A percentile compares a stretch with the other conserved stretches of the same genome.
phyloP scores from a whole-genome alignment of 2,329 filamentous ascomycete species.

The Juglanconis sp. region DNA sequence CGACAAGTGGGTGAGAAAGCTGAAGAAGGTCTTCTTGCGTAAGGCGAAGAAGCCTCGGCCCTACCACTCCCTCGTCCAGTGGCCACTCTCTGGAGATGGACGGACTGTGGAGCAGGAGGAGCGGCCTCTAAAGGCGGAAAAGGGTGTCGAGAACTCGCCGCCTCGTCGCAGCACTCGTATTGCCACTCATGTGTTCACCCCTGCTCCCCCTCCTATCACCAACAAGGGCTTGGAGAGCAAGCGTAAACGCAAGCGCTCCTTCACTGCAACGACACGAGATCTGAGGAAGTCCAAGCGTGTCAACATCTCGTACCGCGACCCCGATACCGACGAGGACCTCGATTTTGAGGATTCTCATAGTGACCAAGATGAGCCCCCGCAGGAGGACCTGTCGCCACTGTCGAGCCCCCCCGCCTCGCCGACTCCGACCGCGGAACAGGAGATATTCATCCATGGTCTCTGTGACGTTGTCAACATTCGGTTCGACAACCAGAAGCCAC shows the following conservation, averaged over 20 bases:
- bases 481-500: slow-evolving; percentile 73
- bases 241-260: slow-evolving; percentile 13
- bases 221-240: neutral
- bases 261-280: slow-evolving; percentile 3
- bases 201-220: neutral
- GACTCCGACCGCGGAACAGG: slow-evolving; percentile 4
- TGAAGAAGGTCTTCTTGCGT: slow-evolving; percentile 65
- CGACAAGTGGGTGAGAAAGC: slow-evolving; percentile 69
- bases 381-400: neutral
- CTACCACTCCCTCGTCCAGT: slow-evolving; percentile 16
- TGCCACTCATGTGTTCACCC: slow-evolving; percentile 21
- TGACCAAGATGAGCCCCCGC: slow-evolving; percentile 15
- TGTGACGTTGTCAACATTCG: slow-evolving; percentile 68
- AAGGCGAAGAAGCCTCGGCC: slow-evolving; percentile 18
- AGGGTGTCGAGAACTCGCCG: slow-evolving; percentile 3
- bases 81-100: slow-evolving; percentile 3
- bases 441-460: slow-evolving; percentile 58
- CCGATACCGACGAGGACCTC: slow-evolving; percentile 18
- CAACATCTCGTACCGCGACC: slow-evolving; percentile 16
- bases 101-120: neutral
- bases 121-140: neutral
- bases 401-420: slow-evolving; percentile 10
- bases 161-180: slow-evolving; percentile 29
- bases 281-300: slow-evolving; percentile 12
- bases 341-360: slow-evolving; percentile 10